These are phyloP conservation scores for Diaporthe helianthi DNA, from an alignment of 2,329 filamentous ascomycete genomes.

Conservation along the genomic window DNA sequence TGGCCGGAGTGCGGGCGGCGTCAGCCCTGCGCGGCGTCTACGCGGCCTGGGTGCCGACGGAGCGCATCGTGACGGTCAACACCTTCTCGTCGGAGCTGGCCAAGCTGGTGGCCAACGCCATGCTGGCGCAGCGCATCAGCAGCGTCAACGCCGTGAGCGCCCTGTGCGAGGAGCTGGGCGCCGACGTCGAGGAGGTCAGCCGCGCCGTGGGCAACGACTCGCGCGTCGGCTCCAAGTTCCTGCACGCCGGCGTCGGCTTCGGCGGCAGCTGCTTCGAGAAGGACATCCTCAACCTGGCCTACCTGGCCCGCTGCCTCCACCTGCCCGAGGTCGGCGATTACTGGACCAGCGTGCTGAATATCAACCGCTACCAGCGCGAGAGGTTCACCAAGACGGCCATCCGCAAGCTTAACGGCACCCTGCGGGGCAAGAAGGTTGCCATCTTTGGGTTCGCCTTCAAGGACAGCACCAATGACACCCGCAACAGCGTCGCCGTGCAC, in stretches of 20 bases:
- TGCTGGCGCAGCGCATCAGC: conserved; percentile 69
- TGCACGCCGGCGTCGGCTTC: conserved; percentile 67
- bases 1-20: conserved; percentile 56
- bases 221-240: conserved; percentile 62
- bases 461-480: conserved; percentile 65
- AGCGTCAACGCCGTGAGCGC: conserved; percentile 69
- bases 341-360: conserved; percentile 63
- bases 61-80: conserved; percentile 63
- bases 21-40: conserved; percentile 60
- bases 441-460: conserved; percentile 69
- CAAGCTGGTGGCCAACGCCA: conserved; percentile 68
- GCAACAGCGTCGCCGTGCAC: conserved; percentile 61
- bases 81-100: conserved; percentile 67
- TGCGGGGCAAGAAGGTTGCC: conserved; percentile 62
- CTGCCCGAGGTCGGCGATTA: conserved; percentile 65
- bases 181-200: conserved; percentile 63
- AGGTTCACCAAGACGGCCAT: conserved; percentile 63
- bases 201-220: conserved; percentile 62
- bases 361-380: conserved; percentile 65
- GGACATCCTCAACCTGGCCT: conserved; percentile 64
- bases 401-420: conserved; percentile 58
- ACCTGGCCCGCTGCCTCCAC: conserved; percentile 62
- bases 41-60: conserved; percentile 59
- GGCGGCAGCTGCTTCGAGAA: conserved; percentile 72
- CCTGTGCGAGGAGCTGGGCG: conserved; percentile 66